Evolutionary conservation across 2,329 filamentous ascomycete species (phyloP), one percentile per base, ranked within the genome.

Genomic region (Epichloe aotearoae): DNA sequence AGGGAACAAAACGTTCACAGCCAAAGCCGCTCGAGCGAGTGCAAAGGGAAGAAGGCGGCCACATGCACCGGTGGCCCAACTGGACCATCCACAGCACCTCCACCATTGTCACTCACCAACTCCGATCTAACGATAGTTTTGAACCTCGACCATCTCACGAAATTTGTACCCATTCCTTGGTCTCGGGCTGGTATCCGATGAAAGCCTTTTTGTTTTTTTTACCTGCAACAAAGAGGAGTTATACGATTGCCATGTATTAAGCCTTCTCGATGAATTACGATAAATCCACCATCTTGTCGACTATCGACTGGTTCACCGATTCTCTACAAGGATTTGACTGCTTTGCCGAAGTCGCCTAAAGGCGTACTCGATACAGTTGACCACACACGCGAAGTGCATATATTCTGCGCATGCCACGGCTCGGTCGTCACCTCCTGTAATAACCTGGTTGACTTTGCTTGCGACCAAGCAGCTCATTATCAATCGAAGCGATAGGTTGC

Each of bases 261-360:
- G 12, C 23, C 15, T 37, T 34, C 43, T 46, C 47, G 34, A 52
- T 52, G 50, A 49, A 15, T 36, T 36, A 49, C 46, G 41, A 48
- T 26, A 33, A n/a, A 19, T 39, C 19, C 36, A 20, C 41, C 23
- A 53, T 45, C 44, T 38, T 23, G 43, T 41, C 51, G 33, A 50
- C 14, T 34, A 30, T 47, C 51, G 48, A 47, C 38, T 15, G 26
- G 34, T 36, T 46, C 45, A 14, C 15, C 41, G 30, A 33, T 33
- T 40, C 14, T 26, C 5, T 12, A 33, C 19, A 15, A 30, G n/a
- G 17, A 49, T 45, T 45, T 15, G 12, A 40, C 14, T 33, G 20
- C n/a, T 30, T 40, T 30, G 4, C 23, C 33, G 15, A 42, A 34
- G 26, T 34, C 10, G n/a, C 23, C 12, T 12, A 14, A 23, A 36